Evolutionary conservation across 108 stramenopile genomes (phyloP), one percentile per base, ranked within the genome.

Genomic region (Fragilaria crotonensis): DNA sequence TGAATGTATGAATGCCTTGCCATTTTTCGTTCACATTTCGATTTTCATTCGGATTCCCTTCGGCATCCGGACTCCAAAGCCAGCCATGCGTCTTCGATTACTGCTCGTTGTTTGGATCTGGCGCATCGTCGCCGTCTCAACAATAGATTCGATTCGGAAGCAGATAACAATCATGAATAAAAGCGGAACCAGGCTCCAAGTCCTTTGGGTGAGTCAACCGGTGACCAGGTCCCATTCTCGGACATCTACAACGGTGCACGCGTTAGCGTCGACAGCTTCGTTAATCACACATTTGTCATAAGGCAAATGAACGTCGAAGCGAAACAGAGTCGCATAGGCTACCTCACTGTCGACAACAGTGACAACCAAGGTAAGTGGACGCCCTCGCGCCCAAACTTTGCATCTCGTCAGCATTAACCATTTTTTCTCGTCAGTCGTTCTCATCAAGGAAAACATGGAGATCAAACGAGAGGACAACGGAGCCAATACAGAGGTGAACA

Each of bases 281-380:
- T 86, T 52, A 82, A 84, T 52, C 89, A 90, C 62, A 86, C 78
- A 4, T 86, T 90, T 55, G 54, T 79, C 11, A 53, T 90, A 9
- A 68, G 75, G 54, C 63, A 4, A 49, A 60, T 52, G 33, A 52
- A 23, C 25, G 60, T 20, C 20, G 46, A 29, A 67, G 36, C 26
- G 57, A 54, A 22, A 48, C 62, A 31, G 33, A 25, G 4, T 78
- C 56, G 27, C 30, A 48, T 50, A 56, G 48, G 61, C 70, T 2
- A 73, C 32, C 22, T 78, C 21, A 73, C 68, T n/a, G 70, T 73
- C 19, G 66, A 73, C 41, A 64, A 73, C 70, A 60, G 54, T 22
- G 66, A 77, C 26, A 57, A 75, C 51, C 70, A 74, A 63, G 71
- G 64, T 66, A 45, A 59, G 66, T 26, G 53, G 1, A 26, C 0